Evolutionary conservation across 2,329 filamentous ascomycete species (phyloP).

Genomic region (Coniochaeta prunicola): DNA sequence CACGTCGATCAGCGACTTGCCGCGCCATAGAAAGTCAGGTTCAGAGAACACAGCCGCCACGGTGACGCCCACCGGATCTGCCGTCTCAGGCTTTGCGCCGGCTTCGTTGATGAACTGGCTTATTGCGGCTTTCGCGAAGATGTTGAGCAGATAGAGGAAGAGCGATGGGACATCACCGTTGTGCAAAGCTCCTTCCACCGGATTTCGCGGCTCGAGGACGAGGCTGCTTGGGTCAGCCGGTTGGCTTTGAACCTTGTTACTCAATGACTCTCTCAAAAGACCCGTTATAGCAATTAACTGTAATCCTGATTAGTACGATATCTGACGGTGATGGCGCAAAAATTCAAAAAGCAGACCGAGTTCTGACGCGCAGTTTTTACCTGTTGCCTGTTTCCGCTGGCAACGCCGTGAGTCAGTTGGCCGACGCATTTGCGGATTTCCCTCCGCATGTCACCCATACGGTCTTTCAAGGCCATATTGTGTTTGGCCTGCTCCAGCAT

Average conservation of each 20-base stretch:
- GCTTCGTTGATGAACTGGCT: slow-evolving; percentile 59
- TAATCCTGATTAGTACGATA: neutral
- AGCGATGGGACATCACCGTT: slow-evolving; percentile 48
- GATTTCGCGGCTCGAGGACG: slow-evolving; percentile 32
- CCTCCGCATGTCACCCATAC: slow-evolving; percentile 64
- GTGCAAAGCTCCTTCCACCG: slow-evolving; percentile 29
- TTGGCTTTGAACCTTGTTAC: slow-evolving; percentile 36
- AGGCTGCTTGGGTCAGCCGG: slow-evolving; percentile 46
- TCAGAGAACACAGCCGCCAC: slow-evolving; percentile 63
- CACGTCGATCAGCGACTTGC: slow-evolving; percentile 64
- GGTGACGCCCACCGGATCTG: slow-evolving; percentile 66
- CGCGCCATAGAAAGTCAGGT: slow-evolving; percentile 54
- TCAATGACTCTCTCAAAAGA: slow-evolving; percentile 44
- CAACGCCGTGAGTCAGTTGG: slow-evolving; percentile 53
- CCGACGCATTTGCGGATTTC: slow-evolving; percentile 66
- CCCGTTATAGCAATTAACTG: slow-evolving; percentile 29
- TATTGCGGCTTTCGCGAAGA: slow-evolving; percentile 61
- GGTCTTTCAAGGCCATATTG: slow-evolving; percentile 52
- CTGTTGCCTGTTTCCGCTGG: slow-evolving; percentile 34
- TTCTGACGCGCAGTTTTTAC: slow-evolving; percentile 25
- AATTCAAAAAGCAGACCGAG: neutral
- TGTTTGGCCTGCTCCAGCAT: slow-evolving; percentile 46
- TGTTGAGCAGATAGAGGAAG: slow-evolving; percentile 66
- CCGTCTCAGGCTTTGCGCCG: slow-evolving; percentile 48
- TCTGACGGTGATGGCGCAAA: neutral